Evolutionary conservation across 306 rosid genomes (phyloP), one percentile per base, ranked within the genome.

Genomic region (Vachellia collinsii): DNA sequence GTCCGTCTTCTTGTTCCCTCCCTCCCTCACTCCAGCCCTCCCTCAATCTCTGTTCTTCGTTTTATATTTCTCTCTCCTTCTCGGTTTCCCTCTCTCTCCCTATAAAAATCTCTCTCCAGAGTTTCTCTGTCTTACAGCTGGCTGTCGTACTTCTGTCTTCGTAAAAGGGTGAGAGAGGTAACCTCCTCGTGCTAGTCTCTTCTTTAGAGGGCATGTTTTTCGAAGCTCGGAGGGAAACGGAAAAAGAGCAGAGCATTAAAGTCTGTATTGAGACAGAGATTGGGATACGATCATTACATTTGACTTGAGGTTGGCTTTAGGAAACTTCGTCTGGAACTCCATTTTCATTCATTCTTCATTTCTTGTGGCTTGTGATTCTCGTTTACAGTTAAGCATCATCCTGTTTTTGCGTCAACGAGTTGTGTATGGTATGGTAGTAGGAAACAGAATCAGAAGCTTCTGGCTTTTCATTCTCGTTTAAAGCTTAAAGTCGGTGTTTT

Each of bases 1-100:
- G 71, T 43, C 58, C 41, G 39, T 75, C 89, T 47, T 69, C 72
- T 70, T 79, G 85, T 83, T 81, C 86, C 77, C 79, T 36, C 86
- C 81, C 82, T 85, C 74, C 64, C 29, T 1, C 0, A 29, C 8
- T 50, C 74, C 9, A 17, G 41, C 48, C 7, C 59, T 29, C 66
- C 0, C 9, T 20, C 51, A 5, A 0, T 20, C 74, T 43, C 25
- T 25, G 36, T 67, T 56, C 34, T 68, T 51, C 16, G 23, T n/a
- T 53, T 25, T 29, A 25, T 70, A n/a, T 51, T 16, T 16, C 76
- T 29, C 23, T 5, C 75, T 19, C 16, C 4, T 38, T 54, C 41
- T 39, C 58, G 22, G 1, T 53, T 58, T 64, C 42, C 19, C 41
- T 70, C 84, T 16, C 72, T 41, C 36, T 10, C 34, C 34, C 34